A percentile compares a stretch with the other conserved stretches of the same genome.
phyloP scores from a whole-genome alignment of 768 basidiomycete genomes.

The Amanita rubescens region DNA sequence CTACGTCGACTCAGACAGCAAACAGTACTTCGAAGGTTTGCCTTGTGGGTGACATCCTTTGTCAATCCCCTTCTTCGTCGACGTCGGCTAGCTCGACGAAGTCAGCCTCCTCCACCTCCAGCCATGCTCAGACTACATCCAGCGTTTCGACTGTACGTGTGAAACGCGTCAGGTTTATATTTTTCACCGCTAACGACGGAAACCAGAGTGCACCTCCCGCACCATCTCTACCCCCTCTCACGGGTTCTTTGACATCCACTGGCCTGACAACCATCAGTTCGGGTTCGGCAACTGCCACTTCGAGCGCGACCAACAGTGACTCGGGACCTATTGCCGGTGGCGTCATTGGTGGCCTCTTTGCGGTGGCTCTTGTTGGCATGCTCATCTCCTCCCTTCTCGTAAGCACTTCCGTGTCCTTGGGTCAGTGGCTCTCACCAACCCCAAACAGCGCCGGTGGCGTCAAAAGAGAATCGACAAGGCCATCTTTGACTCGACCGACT shows the following conservation, averaged over 20 bases:
- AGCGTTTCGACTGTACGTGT: not conserved
- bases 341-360: slow-evolving; percentile 39
- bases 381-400: slow-evolving; percentile 42
- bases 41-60: no score
- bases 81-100: not conserved
- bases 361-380: slow-evolving; percentile 32
- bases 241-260: no score
- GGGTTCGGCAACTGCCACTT: not conserved
- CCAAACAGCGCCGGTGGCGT: slow-evolving; percentile 34
- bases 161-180: not conserved
- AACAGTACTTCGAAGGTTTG: no score
- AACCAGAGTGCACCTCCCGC: not conserved
- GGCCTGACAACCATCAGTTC: not conserved
- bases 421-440: not conserved
- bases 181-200: not conserved
- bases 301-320: slow-evolving; percentile 6
- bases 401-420: slow-evolving; percentile 13
- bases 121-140: not conserved
- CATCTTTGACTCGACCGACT: slow-evolving; percentile 47
- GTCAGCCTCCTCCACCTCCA: not conserved
- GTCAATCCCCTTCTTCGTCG: no score
- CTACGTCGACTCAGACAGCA: no score
- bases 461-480: slow-evolving; percentile 31
- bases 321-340: slow-evolving; percentile 32
- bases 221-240: not conserved